These are phyloP conservation scores for Colletotrichum aenigma DNA, from an alignment of 2,329 filamentous ascomycete genomes.

Conservation along the genomic window DNA sequence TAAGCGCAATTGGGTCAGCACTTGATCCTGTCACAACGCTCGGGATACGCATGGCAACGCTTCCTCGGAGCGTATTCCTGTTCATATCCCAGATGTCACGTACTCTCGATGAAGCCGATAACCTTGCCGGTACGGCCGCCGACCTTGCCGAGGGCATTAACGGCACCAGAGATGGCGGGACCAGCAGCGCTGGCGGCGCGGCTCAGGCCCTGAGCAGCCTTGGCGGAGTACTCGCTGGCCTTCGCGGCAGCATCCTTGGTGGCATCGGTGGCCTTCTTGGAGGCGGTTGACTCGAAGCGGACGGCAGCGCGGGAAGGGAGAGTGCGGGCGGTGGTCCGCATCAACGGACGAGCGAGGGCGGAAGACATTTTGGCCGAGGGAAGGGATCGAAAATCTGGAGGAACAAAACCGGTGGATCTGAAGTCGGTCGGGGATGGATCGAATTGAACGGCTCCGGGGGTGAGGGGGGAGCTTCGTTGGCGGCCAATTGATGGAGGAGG, in stretches of 20 bases:
- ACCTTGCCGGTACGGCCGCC: conserved; percentile 84
- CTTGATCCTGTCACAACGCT: neutral
- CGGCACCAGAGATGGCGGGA: conserved; percentile 75
- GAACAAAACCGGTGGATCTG: conserved; percentile 9
- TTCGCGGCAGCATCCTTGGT: conserved; percentile 44
- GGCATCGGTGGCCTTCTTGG: conserved; percentile 50
- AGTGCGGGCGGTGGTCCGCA: conserved; percentile 52
- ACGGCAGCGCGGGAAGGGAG: conserved; percentile 48
- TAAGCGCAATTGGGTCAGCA: conserved; percentile 18
- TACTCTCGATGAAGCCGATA: conserved; percentile 86
- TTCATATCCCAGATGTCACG: conserved; percentile 36
- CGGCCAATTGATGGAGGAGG: conserved; percentile 39
- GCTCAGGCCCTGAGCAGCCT: conserved; percentile 83
- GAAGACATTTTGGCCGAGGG: conserved; percentile 29
- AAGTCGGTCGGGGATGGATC: conserved; percentile 23
- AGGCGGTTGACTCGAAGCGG: conserved; percentile 65
- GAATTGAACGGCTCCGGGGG: conserved; percentile 29
- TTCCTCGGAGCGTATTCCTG: neutral
- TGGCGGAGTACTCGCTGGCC: conserved; percentile 55
- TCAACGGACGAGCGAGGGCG: conserved; percentile 45
- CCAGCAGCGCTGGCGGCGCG: conserved; percentile 82
- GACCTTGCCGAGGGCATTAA: conserved; percentile 72
- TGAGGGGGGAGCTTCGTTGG: conserved; percentile 27
- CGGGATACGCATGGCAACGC: neutral
- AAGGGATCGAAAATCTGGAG: neutral